Evolutionary conservation across 305 asterid species (phyloP), one percentile per base, ranked within the genome.

Genomic region (Vinca major): DNA sequence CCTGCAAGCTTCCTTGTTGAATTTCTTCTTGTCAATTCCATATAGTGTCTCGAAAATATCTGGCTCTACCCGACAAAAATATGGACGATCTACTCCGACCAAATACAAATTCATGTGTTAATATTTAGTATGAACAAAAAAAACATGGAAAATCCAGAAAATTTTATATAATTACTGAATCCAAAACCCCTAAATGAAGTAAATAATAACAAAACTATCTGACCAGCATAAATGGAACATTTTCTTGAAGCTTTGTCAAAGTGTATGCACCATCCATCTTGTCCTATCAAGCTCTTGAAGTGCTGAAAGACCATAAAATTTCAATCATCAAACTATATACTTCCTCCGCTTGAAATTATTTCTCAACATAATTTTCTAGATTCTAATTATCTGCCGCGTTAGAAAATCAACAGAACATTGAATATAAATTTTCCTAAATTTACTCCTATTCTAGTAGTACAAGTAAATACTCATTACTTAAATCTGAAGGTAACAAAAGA

Each of bases 1-100:
- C 98, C 96, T 88, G 93, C 98, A 91, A 67, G 96, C 98, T 78
- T 89, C 98, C 83, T 84, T 89, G 84, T 91, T 88, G 83, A 90
- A 88, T 48, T 77, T 86, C 68, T 81, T 88, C 89, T 78, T 79
- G 65, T 87, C 97, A 73, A 88, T 90, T 52, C 96, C 98, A 20
- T 90, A 90, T 19, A 90, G 54, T 45, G 75, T 58, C 61, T 80
- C 76, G 45, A 90, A 90, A 68, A 88, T 61, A 75, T 78, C 88
- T 0, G 93, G 90, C 82, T 88, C 97, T 37, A 86, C 98, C 33
- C 98, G 94, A 75, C 96, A 89, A 73, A 92, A 92, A 68, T 90
- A 90, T 0, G 96, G 96, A 53, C 97, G 89, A 63, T 88, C 97
- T 87, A 66, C 26, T 70, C 43, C 5, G 44, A 61, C 0, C 7